Base-by-base conservation (phyloP, 2,329 filamentous ascomycete genomes). In the Epichloe hybrida region DNA sequence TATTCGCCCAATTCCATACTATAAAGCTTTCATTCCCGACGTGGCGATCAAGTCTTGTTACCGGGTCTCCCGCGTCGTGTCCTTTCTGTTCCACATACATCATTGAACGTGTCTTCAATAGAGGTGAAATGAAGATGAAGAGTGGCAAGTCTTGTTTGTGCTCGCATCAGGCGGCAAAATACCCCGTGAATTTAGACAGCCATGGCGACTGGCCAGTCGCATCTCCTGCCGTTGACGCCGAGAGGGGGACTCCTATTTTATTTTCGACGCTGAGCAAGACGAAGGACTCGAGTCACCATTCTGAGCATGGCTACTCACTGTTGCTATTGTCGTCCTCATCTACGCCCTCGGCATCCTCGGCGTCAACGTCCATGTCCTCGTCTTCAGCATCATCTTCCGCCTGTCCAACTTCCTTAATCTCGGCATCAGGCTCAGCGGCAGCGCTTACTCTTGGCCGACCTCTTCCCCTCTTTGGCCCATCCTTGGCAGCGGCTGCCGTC, bases 341-440 rank as follows among this genome's bases (percentile, higher is more conserved):
- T 37, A 55, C 52, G 44, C 54, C 57, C 15, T 61, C 54, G 9
- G 56, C 56, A 48, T 49, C 49, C 54, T 52, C 57, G 35, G 56
- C 54, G 27, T 34, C 55, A 21, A 42, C 53, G 44, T 62, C 62
- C 13, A 61, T 54, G 23, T 27, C 56, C 41, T 56, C 54, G n/a
- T 43, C 52, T 40, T 62, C 61, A 15, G 61, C 63, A 44, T 63
- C 65, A 5, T 54, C 51, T 46, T 62, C 46, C 7, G 41, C 38
- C 17, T 48, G 37, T 15, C 8, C 46, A 3, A 15, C 46, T n/a
- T 41, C 38, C 21, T 35, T 35, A 11, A 8, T 23, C 15, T 43
- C 43, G 31, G 17, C 49, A 27, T 13, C 41, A 13, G 12, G 21
- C 27, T 27, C 46, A 13, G 44, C 11, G 36, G 20, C 46, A 27